Evolutionary conservation across 148 eudicot species (phyloP).

Genomic region (Rhododendron henanense): DNA sequence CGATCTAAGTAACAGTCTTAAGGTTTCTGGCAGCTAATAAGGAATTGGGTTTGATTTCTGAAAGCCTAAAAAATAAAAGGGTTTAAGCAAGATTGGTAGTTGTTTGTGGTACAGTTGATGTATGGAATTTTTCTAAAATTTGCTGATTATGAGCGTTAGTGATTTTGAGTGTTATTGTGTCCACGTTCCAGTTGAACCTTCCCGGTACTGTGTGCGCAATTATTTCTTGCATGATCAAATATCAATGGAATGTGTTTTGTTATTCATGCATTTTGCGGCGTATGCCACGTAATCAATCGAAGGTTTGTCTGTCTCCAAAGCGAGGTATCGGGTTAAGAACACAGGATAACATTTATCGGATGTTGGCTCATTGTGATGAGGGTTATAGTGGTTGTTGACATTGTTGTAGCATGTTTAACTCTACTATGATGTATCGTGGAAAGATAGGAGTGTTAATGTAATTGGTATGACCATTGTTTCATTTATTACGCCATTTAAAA

Average conservation of each 20-base stretch:
- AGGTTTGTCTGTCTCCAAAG: neutral
- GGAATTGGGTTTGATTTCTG: neutral
- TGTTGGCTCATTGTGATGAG: neutral
- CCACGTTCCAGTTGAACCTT: neutral
- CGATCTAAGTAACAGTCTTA: conserved; percentile 11
- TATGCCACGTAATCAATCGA: neutral
- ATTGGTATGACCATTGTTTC: neutral
- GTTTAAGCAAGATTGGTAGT: neutral
- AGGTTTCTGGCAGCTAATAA: neutral
- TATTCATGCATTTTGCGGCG: neutral
- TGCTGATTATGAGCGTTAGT: neutral
- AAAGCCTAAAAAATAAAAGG: neutral
- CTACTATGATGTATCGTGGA: neutral
- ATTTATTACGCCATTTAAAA: neutral
- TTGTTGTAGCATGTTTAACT: neutral
- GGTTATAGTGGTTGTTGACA: neutral
- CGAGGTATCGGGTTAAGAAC: neutral
- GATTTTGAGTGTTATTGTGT: neutral
- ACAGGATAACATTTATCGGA: neutral
- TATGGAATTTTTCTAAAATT: neutral
- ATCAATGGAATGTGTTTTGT: neutral
- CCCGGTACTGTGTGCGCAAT: neutral
- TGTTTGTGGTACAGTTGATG: neutral
- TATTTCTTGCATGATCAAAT: neutral
- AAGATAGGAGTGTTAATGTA: neutral